A percentile compares a stretch with the other conserved stretches of the same genome.
These are phyloP conservation scores for Talaromyces pinophilus DNA, from an alignment of 2,329 filamentous ascomycete genomes.

Conservation along the genomic window DNA sequence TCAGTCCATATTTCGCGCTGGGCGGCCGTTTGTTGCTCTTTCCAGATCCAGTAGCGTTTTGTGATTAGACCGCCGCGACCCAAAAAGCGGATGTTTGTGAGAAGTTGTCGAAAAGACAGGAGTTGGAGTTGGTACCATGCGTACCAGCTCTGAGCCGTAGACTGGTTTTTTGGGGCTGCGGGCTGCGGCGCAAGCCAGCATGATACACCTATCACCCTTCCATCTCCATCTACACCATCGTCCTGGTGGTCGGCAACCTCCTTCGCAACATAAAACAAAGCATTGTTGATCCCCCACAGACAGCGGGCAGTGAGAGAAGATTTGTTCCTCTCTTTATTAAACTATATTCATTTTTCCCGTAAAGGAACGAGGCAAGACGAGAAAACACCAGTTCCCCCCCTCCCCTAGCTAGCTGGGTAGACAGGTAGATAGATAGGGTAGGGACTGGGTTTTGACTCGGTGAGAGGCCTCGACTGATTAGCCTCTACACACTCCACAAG, in stretches of 20 bases:
- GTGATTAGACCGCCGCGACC: constrained; percentile 69
- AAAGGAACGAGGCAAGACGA: constrained; percentile 3
- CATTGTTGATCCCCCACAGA: constrained; percentile 69
- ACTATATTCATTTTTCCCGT: constrained; percentile 43
- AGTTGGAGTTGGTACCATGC: constrained; percentile 65
- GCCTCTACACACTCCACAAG: not conserved
- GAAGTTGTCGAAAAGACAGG: constrained; percentile 66
- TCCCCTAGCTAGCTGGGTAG: not conserved
- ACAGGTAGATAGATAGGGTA: not conserved
- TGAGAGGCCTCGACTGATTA: constrained; percentile 23
- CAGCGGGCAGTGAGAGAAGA: constrained; percentile 66
- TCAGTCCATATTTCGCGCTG: constrained; percentile 67
- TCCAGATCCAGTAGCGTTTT: constrained; percentile 72
- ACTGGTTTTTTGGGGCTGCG: constrained; percentile 39
- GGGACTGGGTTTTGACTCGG: constrained; percentile 17
- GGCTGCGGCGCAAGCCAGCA: constrained; percentile 68
- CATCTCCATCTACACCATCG: not conserved
- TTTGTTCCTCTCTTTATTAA: constrained; percentile 61
- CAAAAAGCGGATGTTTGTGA: constrained; percentile 64
- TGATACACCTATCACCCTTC: constrained; percentile 65
- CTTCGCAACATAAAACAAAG: constrained; percentile 69
- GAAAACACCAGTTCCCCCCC: constrained; percentile 20
- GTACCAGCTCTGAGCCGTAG: constrained; percentile 53
- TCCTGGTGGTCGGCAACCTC: constrained; percentile 28
- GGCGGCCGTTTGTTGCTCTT: constrained; percentile 62